phyloP scores from a whole-genome alignment of 2,329 filamentous ascomycete genomes.

The Teratosphaeria pseudoeucalypti region DNA sequence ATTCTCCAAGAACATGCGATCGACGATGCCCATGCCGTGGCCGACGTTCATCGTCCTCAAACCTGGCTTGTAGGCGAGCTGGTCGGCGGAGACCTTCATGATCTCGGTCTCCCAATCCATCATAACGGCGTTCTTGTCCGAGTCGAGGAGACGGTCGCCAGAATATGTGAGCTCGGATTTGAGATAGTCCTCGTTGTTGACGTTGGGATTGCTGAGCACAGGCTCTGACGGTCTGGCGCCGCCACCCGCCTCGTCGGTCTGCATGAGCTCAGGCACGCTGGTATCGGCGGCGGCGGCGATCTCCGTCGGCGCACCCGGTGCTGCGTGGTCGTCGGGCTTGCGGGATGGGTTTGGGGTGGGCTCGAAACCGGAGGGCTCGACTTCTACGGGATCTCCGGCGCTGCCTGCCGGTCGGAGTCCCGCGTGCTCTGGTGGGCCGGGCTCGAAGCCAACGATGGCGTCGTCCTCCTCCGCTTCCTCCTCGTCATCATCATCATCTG shows the following conservation, averaged over 20 bases:
- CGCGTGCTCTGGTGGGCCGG: conserved; percentile 9
- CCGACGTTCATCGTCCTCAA: conserved; percentile 41
- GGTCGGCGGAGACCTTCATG: conserved; percentile 37
- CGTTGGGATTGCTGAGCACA: conserved; percentile 25
- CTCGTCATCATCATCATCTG: conserved; percentile 45
- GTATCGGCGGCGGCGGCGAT: conserved; percentile 7
- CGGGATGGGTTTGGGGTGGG: conserved; percentile 24
- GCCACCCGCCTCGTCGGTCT: conserved; percentile 18
- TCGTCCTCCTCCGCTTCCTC: conserved; percentile 30
- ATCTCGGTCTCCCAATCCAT: conserved; percentile 44
- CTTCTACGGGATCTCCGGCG: conserved; percentile 1
- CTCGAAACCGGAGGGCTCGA: conserved; percentile 16
- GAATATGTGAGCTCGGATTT: conserved; percentile 38
- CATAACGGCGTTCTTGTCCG: conserved; percentile 42
- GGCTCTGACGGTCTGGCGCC: conserved; percentile 14
- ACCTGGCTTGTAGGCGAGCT: conserved; percentile 28
- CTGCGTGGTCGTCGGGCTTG: conserved; percentile 14
- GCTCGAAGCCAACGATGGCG: conserved; percentile 25
- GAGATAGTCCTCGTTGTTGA: conserved; percentile 40
- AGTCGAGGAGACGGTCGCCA: conserved; percentile 38
- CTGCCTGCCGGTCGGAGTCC: background rate
- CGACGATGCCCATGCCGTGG: conserved; percentile 43
- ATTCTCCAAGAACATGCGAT: conserved; percentile 36
- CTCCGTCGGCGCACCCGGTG: conserved; percentile 3
- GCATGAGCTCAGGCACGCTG: conserved; percentile 14